Evolutionary conservation across 805 yeast species (phyloP).

Genomic region (Cyberlindnera xishuangbannaensis): DNA sequence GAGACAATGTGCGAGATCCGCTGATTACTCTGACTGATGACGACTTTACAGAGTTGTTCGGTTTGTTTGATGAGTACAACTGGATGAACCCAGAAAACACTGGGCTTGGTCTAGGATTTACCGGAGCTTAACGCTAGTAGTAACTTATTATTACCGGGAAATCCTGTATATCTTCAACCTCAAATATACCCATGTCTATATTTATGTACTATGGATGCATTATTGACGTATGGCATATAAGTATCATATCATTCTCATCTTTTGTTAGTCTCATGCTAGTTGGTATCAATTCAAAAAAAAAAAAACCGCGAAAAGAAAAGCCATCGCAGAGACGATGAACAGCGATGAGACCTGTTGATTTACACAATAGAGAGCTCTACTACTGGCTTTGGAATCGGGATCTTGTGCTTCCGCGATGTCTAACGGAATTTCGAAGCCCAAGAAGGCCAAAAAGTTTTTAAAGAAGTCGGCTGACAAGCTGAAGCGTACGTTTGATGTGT

Average conservation of each 20-base stretch:
- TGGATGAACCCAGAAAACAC: not conserved
- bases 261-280: not conserved
- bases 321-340: no score
- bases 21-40: slow-evolving; percentile 1
- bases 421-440: slow-evolving; percentile 3
- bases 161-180: not conserved
- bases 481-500: slow-evolving; percentile 18
- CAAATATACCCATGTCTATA: not conserved
- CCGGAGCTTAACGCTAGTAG: not conserved
- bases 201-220: not conserved
- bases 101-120: not conserved
- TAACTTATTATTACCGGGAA: not conserved
- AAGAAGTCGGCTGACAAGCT: slow-evolving; percentile 12
- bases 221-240: not conserved
- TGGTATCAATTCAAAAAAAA: not conserved
- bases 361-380: no score
- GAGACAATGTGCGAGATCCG: not conserved
- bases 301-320: not conserved
- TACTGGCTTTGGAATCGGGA: no score
- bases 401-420: no score
- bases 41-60: slow-evolving; percentile 3
- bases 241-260: not conserved
- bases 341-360: no score
- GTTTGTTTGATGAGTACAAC: slow-evolving; percentile 7
- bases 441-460: slow-evolving; percentile 9